Percentiles rank a stretch among this genome's conserved stretches.
phyloP scores from a whole-genome alignment of 257 asterid species.

The Ballota nigra region DNA sequence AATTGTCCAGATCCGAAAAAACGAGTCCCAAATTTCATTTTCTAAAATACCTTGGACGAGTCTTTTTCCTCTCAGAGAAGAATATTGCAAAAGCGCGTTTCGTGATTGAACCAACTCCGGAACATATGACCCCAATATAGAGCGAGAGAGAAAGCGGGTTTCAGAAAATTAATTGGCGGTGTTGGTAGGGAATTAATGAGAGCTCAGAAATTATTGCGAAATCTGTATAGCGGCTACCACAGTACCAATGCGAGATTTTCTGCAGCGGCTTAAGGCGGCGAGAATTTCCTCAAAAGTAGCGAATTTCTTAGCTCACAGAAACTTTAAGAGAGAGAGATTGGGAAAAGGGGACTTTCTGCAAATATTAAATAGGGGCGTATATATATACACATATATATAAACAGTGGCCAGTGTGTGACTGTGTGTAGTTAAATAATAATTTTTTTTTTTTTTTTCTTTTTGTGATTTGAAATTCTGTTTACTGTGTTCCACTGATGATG shows the following conservation, averaged over 20 bases:
- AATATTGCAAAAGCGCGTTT: background rate
- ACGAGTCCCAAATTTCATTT: constrained; percentile 14
- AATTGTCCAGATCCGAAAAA: constrained; percentile 18
- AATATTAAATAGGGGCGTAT: constrained; percentile 26
- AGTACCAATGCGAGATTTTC: constrained; percentile 22
- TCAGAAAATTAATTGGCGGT: background rate
- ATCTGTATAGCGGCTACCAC: background rate
- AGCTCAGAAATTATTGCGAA: constrained; percentile 27
- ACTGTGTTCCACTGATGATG: constrained; percentile 29
- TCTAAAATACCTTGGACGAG: constrained; percentile 21
- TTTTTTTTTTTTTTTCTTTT: background rate
- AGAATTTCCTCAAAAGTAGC: constrained; percentile 35
- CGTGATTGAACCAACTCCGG: background rate
- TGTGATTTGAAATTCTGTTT: background rate
- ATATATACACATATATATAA: constrained; percentile 11
- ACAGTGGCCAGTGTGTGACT: background rate
- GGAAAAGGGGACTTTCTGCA: constrained; percentile 37
- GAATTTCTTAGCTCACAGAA: background rate
- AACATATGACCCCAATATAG: too few relatives aligned
- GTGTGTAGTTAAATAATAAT: too few relatives aligned
- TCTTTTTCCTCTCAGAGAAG: constrained; percentile 18
- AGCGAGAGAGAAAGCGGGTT: background rate
- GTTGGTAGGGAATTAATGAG: constrained; percentile 6
- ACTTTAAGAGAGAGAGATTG: background rate
- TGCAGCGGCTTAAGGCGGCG: constrained; percentile 39